phyloP scores from a whole-genome alignment of 139 green algal genomes.

The Chlorokybus atmophyticus region DNA sequence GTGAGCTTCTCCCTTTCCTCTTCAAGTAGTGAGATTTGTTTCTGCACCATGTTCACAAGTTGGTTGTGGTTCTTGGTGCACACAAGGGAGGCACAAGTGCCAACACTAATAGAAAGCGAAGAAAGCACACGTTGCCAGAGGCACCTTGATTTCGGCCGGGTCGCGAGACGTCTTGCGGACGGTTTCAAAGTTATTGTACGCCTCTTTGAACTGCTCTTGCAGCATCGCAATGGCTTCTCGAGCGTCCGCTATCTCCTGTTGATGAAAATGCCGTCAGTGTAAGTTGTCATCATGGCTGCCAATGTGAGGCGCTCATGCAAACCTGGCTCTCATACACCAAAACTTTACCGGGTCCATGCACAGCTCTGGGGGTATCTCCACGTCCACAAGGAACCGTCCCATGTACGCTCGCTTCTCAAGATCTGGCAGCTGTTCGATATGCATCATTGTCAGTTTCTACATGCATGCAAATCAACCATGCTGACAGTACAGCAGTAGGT shows the following conservation, averaged over 20 bases:
- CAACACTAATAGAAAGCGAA: too few species aligned
- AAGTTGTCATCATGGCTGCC: too few species aligned
- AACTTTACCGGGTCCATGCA: slow-evolving; percentile 8
- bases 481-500: too few species aligned
- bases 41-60: not conserved
- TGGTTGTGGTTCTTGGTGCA: too few species aligned
- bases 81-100: too few species aligned
- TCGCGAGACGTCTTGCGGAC: not conserved
- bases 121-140: too few species aligned
- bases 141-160: not conserved
- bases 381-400: slow-evolving; percentile 12
- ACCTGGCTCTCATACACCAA: too few species aligned
- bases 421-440: too few species aligned
- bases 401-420: slow-evolving; percentile 18
- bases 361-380: slow-evolving; percentile 16
- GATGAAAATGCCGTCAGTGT: too few species aligned
- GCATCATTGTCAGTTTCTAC: too few species aligned
- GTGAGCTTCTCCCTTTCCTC: slow-evolving; percentile 7
- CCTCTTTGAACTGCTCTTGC: slow-evolving; percentile 16
- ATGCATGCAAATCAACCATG: too few species aligned
- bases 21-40: not conserved
- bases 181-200: slow-evolving; percentile 8
- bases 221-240: slow-evolving; percentile 5
- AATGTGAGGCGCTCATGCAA: too few species aligned
- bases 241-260: slow-evolving; percentile 5